These are phyloP conservation scores for Citeromyces siamensis DNA, from an alignment of 1,139 yeast species.

Conservation along the genomic window DNA sequence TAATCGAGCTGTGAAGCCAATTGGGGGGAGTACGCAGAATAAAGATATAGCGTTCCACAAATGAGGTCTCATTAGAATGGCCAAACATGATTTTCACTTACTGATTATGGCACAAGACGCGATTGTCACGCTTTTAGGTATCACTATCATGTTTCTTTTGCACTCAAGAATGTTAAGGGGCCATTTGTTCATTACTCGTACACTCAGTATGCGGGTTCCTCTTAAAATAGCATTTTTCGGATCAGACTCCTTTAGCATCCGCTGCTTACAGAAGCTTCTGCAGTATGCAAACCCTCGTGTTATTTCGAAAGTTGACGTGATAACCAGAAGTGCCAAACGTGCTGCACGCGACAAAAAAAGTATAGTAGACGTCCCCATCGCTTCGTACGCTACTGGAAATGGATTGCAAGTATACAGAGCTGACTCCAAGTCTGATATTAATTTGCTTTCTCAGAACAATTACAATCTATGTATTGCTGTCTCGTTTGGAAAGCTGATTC, in stretches of 20 bases:
- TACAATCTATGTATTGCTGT: conserved; percentile 76
- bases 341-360: conserved; percentile 53
- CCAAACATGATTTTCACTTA: neutral
- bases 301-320: conserved; percentile 40
- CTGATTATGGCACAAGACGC: conserved; percentile 8
- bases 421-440: conserved; percentile 44
- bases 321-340: conserved; percentile 56
- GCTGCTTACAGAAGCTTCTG: conserved; percentile 35
- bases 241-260: conserved; percentile 62
- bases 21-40: conserved; percentile 50
- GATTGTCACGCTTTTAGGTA: neutral
- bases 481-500: conserved; percentile 77
- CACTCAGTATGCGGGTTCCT: neutral
- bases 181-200: no score
- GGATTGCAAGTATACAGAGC: conserved; percentile 38
- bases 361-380: conserved; percentile 44
- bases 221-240: conserved; percentile 61
- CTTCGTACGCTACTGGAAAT: conserved; percentile 23
- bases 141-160: neutral
- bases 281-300: conserved; percentile 16
- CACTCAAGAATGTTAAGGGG: neutral
- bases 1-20: conserved; percentile 34
- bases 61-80: conserved; percentile 8
- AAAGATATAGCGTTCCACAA: conserved; percentile 42
- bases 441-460: conserved; percentile 15